A percentile compares a stretch with the other conserved stretches of the same genome.
Conservation (phyloP, 1,139 yeast genomes). For the Kodamaea sp. region DNA sequence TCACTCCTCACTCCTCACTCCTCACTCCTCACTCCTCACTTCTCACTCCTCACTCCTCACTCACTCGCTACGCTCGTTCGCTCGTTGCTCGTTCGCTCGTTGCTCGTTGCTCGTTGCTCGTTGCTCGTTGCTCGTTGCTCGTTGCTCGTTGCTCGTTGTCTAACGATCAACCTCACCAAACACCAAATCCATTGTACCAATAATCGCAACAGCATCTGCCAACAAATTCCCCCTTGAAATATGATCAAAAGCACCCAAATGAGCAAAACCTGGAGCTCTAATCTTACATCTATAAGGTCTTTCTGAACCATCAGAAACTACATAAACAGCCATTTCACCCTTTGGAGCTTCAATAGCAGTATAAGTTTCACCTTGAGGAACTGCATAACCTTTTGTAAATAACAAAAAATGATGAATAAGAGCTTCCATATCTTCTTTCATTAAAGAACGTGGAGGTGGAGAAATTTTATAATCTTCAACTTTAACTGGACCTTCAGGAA, state of each 20-base stretch:
- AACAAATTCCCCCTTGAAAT: slow-evolving; percentile 81
- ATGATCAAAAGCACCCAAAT: slow-evolving; percentile 83
- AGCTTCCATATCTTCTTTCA: slow-evolving; percentile 95
- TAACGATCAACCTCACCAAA: slow-evolving; percentile 93
- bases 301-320: slow-evolving; percentile 85
- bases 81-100: too few relatives aligned
- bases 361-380: slow-evolving; percentile 88
- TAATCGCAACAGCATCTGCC: slow-evolving; percentile 91
- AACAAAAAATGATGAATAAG: slow-evolving; percentile 84
- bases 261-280: slow-evolving; percentile 92
- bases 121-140: too few relatives aligned
- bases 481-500: slow-evolving; percentile 91
- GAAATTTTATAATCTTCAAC: slow-evolving; percentile 85
- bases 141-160: too few relatives aligned
- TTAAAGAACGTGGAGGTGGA: slow-evolving; percentile 75
- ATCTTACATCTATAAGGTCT: slow-evolving; percentile 91
- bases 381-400: slow-evolving; percentile 85
- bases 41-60: too few relatives aligned
- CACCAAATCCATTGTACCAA: slow-evolving; percentile 94
- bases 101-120: too few relatives aligned
- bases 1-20: too few relatives aligned
- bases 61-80: too few relatives aligned
- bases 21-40: too few relatives aligned
- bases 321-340: slow-evolving; percentile 92
- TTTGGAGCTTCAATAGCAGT: slow-evolving; percentile 93